Evolutionary conservation across 139 green algal genomes (phyloP).

Genomic region (Chlamydomonas incerta): DNA sequence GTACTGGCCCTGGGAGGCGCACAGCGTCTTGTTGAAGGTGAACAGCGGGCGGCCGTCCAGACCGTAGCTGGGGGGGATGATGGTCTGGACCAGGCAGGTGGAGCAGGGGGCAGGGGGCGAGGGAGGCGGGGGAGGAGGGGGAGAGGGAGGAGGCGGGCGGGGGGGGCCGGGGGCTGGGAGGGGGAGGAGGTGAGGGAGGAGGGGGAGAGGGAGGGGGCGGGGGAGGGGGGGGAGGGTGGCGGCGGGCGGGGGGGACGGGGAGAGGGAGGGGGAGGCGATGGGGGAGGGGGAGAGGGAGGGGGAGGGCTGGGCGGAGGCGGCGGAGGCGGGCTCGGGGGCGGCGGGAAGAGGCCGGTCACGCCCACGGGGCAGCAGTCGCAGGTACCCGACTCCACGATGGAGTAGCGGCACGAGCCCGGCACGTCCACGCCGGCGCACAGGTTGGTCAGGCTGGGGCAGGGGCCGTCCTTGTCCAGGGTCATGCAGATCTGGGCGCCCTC

Average conservation of each 20-base stretch:
- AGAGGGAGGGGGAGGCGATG: constrained; percentile 3
- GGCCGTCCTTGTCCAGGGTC: not conserved
- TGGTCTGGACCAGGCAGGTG: not conserved
- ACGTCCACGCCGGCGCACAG: constrained; percentile 18
- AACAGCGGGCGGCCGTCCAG: not conserved
- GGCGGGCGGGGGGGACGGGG: not conserved
- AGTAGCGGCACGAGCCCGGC: constrained; percentile 37
- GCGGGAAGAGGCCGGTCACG: constrained; percentile 28
- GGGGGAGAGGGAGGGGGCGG: not conserved
- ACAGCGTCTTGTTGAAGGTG: not conserved
- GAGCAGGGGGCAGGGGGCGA: not conserved
- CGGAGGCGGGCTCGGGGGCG: constrained; percentile 11
- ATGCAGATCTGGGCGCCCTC: constrained; percentile 42
- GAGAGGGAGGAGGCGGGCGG: not conserved
- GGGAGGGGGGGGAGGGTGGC: not conserved
- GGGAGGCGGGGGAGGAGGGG: constrained; percentile 4
- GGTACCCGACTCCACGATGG: constrained; percentile 31
- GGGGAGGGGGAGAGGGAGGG: not conserved
- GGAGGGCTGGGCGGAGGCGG: not conserved
- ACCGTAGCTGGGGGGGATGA: not conserved
- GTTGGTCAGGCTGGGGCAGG: not conserved
- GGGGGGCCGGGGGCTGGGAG: not conserved
- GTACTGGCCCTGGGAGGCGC: not conserved
- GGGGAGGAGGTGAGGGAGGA: not conserved
- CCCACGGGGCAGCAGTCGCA: constrained; percentile 50